Percentiles rank a stretch among this genome's conserved stretches.
These are phyloP conservation scores for Eucalyptus victrix DNA, from an alignment of 345 rosid species.

Conservation along the genomic window DNA sequence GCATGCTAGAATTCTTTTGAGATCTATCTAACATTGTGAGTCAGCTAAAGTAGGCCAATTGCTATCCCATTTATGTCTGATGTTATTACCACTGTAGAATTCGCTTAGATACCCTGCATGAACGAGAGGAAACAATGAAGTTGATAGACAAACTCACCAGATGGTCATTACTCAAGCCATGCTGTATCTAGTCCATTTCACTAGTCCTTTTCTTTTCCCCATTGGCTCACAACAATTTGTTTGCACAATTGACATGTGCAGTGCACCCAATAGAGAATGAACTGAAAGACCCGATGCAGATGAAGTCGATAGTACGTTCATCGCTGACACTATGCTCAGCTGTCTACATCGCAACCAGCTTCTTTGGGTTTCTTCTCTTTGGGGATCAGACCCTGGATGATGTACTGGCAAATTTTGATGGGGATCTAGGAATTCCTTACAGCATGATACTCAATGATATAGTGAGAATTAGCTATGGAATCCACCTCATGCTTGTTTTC, in stretches of 20 bases:
- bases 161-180: background rate
- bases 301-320: conserved; percentile 43
- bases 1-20: background rate
- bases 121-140: background rate
- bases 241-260: background rate
- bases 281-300: conserved; percentile 35
- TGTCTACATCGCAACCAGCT: conserved; percentile 59
- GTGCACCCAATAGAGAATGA: conserved; percentile 68
- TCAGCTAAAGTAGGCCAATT: background rate
- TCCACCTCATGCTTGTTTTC: conserved; percentile 69
- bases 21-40: background rate
- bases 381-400: conserved; percentile 54
- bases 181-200: background rate
- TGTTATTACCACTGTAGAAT: background rate
- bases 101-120: background rate
- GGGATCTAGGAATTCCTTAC: conserved; percentile 55
- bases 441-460: conserved; percentile 45
- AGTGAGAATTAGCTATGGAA: conserved; percentile 49
- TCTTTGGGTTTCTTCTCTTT: conserved; percentile 57
- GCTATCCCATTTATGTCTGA: background rate
- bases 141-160: background rate
- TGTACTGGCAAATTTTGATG: conserved; percentile 63
- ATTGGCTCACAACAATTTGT: background rate
- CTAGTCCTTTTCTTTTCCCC: background rate
- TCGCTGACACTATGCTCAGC: conserved; percentile 42